Base-by-base conservation (phyloP, 2,329 filamentous ascomycete species). In the Lachnellula suecica region DNA sequence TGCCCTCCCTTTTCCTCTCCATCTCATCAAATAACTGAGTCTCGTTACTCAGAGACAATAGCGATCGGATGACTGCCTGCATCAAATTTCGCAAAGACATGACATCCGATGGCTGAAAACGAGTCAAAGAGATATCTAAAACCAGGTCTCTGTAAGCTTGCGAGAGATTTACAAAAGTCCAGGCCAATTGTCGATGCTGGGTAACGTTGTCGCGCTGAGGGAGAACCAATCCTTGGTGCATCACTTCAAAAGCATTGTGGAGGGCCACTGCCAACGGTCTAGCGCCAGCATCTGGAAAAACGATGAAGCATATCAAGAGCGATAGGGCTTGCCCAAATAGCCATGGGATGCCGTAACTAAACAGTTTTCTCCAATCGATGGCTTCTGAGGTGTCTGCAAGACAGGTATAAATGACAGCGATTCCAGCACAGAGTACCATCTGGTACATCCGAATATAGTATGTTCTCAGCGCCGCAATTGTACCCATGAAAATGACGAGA, bases 371-470 rank as follows among this genome's bases (percentile, higher is more conserved):
- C 79, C 80, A 83, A 5, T 70, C 64, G 4, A 82, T 71, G 8
- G 60, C 58, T 19, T 66, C 66, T 9, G 71, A 73, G 10, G 78
- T 74, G 38, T 81, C 76, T 4, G 78, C 76, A 22, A 84, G 66
- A 44, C 73, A 78, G 3, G 78, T 75, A 55, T 81, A 83, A 3
- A 72, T 73, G 31, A 83, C 73, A 4, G 81, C 75, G 49, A 84
- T 75, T 0, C 81, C 81, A 24, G 80, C 78, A 56, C 74, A 77
- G 4, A 83, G 68, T 2, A 79, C 74, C 6, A 76, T 66, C 60
- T 84, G 81, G 53, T 83, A 82, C 31, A 80, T 72, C 40, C 81
- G 70, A 44, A 81, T 75, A 48, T 81, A 79, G 56, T 78, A 79
- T 3, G 79, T 78, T 61, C 81, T 75, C 17, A 82, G 66, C 60